Evolutionary conservation across 2,329 filamentous ascomycete genomes (phyloP).

Genomic region (Scedosporium minutisporum): DNA sequence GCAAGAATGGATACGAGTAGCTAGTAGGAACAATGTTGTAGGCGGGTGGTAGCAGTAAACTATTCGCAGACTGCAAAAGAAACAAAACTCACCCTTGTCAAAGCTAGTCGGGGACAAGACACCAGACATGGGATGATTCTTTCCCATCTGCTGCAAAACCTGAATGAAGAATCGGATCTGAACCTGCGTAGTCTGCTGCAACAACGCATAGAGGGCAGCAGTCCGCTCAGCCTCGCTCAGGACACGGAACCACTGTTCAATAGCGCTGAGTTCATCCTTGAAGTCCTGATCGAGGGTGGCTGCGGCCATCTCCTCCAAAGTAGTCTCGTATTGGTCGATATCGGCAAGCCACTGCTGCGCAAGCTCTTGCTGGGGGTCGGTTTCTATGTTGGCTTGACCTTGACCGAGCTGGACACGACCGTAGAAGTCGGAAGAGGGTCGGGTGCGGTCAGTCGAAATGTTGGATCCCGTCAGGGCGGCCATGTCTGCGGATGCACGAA

Average conservation of each 20-base stretch:
- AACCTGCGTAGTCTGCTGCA: slow-evolving; percentile 97
- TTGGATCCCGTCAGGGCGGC: slow-evolving; percentile 62
- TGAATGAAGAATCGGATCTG: slow-evolving; percentile 99
- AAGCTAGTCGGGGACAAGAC: slow-evolving; percentile 92
- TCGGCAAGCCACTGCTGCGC: slow-evolving; percentile 98
- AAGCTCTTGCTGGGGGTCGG: slow-evolving; percentile 81
- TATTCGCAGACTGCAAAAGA: slow-evolving; percentile 4
- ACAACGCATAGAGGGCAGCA: slow-evolving; percentile 83
- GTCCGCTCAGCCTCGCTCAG: slow-evolving; percentile 94
- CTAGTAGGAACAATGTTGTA: no score
- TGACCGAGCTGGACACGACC: slow-evolving; percentile 63
- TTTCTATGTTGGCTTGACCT: slow-evolving; percentile 58
- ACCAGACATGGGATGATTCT: slow-evolving; percentile 93
- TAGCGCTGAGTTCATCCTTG: slow-evolving; percentile 96
- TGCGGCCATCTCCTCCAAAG: slow-evolving; percentile 95
- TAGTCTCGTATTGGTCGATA: slow-evolving; percentile 98
- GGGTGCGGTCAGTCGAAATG: slow-evolving; percentile 62
- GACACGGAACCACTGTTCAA: slow-evolving; percentile 98
- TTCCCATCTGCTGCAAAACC: slow-evolving; percentile 97
- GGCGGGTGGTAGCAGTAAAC: no score
- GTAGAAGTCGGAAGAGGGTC: slow-evolving; percentile 92
- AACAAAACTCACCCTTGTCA: slow-evolving; percentile 65
- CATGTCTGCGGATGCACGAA: slow-evolving; percentile 95
- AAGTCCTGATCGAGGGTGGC: slow-evolving; percentile 99
- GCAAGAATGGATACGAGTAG: slow-evolving; percentile 2